phyloP scores from a whole-genome alignment of 2,329 filamentous ascomycete genomes.

The Phyllosticta ampelicida region DNA sequence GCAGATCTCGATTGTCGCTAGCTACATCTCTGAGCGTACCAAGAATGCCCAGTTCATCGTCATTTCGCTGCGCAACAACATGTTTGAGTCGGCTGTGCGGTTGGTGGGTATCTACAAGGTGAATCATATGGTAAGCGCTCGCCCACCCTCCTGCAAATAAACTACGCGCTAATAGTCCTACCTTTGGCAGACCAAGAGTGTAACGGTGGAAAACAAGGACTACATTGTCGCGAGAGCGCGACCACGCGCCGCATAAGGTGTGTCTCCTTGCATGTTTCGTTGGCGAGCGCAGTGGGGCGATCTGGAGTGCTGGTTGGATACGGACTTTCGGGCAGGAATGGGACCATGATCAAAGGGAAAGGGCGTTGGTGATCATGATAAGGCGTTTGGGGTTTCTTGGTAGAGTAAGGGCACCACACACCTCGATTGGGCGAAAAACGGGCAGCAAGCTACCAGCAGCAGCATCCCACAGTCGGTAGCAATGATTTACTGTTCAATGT shows the following conservation, averaged over 20 bases:
- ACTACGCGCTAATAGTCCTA: background rate
- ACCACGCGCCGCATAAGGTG: background rate
- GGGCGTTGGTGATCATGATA: background rate
- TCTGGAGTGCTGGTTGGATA: background rate
- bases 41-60: slow-evolving; percentile 99
- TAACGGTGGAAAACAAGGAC: slow-evolving; percentile 42
- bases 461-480: too few relatives aligned
- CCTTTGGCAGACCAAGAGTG: slow-evolving; percentile 39
- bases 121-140: slow-evolving; percentile 72
- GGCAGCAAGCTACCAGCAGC: too few relatives aligned
- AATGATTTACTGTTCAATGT: background rate
- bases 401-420: background rate
- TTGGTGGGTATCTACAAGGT: slow-evolving; percentile 98
- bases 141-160: background rate
- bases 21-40: slow-evolving; percentile 97
- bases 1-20: slow-evolving; percentile 91
- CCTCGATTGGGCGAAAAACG: background rate
- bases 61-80: slow-evolving; percentile 95
- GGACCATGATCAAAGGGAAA: background rate
- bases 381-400: background rate
- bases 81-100: slow-evolving; percentile 96
- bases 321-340: background rate
- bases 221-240: slow-evolving; percentile 24
- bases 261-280: background rate
- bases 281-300: background rate